Conservation (phyloP, 2,329 filamentous ascomycete species). For the Colletotrichum sojae region DNA sequence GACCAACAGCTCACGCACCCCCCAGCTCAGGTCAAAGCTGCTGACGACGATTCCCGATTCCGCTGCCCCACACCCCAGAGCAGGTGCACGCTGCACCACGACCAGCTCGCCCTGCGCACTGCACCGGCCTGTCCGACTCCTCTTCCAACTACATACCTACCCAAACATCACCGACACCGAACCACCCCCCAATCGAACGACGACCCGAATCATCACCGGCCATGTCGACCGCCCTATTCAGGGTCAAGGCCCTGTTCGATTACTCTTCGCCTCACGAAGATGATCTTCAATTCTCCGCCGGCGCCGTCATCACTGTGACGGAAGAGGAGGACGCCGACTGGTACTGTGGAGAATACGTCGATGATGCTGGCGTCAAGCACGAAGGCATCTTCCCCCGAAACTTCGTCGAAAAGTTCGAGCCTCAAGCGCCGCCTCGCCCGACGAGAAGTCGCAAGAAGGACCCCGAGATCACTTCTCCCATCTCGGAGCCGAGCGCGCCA, state of each 20-base stretch:
- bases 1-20: slow-evolving; percentile 31
- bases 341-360: slow-evolving; percentile 91
- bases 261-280: slow-evolving; percentile 95
- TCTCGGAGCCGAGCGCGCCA: slow-evolving; percentile 45
- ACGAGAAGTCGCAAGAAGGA: slow-evolving; percentile 82
- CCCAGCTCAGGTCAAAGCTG: slow-evolving; percentile 34
- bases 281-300: slow-evolving; percentile 87
- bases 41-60: slow-evolving; percentile 41
- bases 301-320: slow-evolving; percentile 94
- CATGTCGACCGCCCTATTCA: slow-evolving; percentile 76
- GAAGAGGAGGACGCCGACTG: slow-evolving; percentile 94
- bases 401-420: slow-evolving; percentile 97
- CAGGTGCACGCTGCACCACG: slow-evolving; percentile 6
- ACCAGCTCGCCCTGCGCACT: slow-evolving; percentile 34
- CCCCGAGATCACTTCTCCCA: slow-evolving; percentile 49
- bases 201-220: slow-evolving; percentile 34
- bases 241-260: slow-evolving; percentile 96
- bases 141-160: slow-evolving; percentile 32
- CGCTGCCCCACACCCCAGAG: slow-evolving; percentile 38
- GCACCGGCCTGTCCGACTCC: slow-evolving; percentile 31
- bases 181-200: slow-evolving; percentile 17
- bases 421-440: slow-evolving; percentile 89
- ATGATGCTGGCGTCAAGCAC: slow-evolving; percentile 79
- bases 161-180: slow-evolving; percentile 12
- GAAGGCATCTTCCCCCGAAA: slow-evolving; percentile 95